Conservation (phyloP, 371 early-diverging fungal genomes). For the Rhizomucor pusillus region DNA sequence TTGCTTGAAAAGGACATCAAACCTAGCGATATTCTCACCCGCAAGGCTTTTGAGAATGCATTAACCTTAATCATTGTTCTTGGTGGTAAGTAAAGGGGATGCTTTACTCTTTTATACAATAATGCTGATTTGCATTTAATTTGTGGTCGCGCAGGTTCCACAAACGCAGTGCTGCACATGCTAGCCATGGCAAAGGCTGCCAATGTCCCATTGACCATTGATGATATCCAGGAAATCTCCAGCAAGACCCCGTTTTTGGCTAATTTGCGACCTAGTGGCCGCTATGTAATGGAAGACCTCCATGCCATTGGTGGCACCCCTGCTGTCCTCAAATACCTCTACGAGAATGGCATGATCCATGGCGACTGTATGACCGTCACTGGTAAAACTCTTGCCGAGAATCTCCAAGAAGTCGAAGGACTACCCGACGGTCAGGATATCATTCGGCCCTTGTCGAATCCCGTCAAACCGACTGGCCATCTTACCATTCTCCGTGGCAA, state of each 20-base stretch:
- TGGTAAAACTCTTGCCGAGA: constrained; percentile 91
- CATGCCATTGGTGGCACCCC: constrained; percentile 89
- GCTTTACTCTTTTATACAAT: background rate
- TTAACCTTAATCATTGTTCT: constrained; percentile 88
- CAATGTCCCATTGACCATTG: constrained; percentile 76
- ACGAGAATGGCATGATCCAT: constrained; percentile 75
- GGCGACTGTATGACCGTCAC: constrained; percentile 92
- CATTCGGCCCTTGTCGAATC: constrained; percentile 61
- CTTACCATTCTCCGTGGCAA: constrained; percentile 78
- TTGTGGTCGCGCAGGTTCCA: constrained; percentile 60
- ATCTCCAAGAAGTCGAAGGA: constrained; percentile 71
- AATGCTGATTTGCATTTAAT: background rate
- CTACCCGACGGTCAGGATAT: constrained; percentile 67
- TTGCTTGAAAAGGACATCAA: constrained; percentile 87
- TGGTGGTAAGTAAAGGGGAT: constrained; percentile 58
- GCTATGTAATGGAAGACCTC: constrained; percentile 94
- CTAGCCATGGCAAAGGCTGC: constrained; percentile 90
- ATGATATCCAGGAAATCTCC: constrained; percentile 90
- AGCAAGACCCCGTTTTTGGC: constrained; percentile 88
- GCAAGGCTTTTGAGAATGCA: constrained; percentile 92
- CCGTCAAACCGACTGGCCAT: constrained; percentile 80
- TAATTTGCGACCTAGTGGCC: constrained; percentile 92
- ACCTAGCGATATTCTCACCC: constrained; percentile 93
- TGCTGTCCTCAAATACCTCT: constrained; percentile 81
- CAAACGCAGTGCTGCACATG: constrained; percentile 96